Evolutionary conservation across 331 rosid species (phyloP), one percentile per base, ranked within the genome.

Genomic region (Malus hybrid): DNA sequence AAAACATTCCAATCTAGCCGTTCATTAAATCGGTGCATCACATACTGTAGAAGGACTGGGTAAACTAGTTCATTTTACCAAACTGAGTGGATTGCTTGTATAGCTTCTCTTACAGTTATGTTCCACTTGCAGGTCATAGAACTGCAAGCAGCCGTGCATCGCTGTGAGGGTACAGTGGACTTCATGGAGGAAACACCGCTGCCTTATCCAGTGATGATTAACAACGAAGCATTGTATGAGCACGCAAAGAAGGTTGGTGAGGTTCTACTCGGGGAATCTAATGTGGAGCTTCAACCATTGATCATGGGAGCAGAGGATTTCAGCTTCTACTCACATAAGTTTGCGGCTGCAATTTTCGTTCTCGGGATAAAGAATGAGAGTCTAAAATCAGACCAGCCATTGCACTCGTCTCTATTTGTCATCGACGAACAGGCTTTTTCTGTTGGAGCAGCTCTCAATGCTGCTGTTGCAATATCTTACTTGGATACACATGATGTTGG

Each of bases 291-390:
- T 82, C 14, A 68, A 24, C 70, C 87, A 1, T 11, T 50, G 39
- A 14, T 33, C 24, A 82, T 82, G 90, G 93, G 83, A 26, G 77
- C 89, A 4, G 93, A 86, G 79, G 87, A 86, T 73, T 84, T 86
- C 82, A 81, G 87, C 83, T 88, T 82, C 80, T 88, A 75, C 84
- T 75, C 89, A 11, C 81, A 80, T 71, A 63, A 80, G 65, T 78
- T 75, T 63, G 73, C 84, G 6, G 83, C 86, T 13, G 61, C 86
- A 4, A 77, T 82, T 67, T 86, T 86, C 62, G 39, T 78, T 77
- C 71, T 88, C 8, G 90, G 90, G 12, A 71, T 77, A 18, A 76
- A 74, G 36, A 86, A 88, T 22, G 87, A 82, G 68, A 84, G 80
- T 5, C 32, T 78, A 13, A 78, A 82, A 44, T 75, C 88, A 24